Base-by-base conservation (phyloP, 202 grass and related monocot genomes). In the Panicum hallii region DNA sequence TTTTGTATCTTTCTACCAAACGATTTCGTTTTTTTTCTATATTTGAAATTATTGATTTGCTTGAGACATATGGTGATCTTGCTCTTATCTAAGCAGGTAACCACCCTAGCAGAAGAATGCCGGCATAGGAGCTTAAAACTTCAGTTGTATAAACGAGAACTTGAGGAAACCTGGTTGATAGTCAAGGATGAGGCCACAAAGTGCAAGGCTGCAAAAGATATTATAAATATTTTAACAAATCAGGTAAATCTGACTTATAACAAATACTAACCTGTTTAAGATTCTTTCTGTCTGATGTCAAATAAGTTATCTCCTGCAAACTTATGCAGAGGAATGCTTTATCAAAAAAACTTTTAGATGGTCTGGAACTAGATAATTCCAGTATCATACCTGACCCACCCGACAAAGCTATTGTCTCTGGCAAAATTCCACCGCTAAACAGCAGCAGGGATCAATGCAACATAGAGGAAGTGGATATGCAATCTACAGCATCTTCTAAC, bases 121-220 rank as follows among this genome's bases (percentile, higher is more conserved):
- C 88, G 60, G 54, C 78, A 83, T 83, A 97, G 85, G 81, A 92
- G 92, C 88, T 80, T 81, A 70, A 91, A 94, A 68, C 75, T 94
- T 87, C 93, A 97, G 64, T 61, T 91, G 49, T 94, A 88, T 87
- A 94, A 94, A 94, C 71, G 47, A 44, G 91, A 93, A 91, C 91
- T 99, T 15, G 90, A 99, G 80, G 93, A 99, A 86, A 97, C 91
- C 19, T 99, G 79, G 88, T 88, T 88, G 45, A 73, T 87, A 80
- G 86, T 80, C 57, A 94, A 78, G 77, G 85, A 97, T 84, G 91
- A 99, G 85, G 86, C 97, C 70, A 87, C 90, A 81, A 99, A 94
- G 50, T 97, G 86, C 85, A 97, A 97, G 91, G 88, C 93, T 78
- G 94, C 94, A 57, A 90, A 94, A 78, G 92, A 92, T 20, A 88